These are phyloP conservation scores for Chlorella ohadii DNA, from an alignment of 139 green algal species.

Conservation along the genomic window DNA sequence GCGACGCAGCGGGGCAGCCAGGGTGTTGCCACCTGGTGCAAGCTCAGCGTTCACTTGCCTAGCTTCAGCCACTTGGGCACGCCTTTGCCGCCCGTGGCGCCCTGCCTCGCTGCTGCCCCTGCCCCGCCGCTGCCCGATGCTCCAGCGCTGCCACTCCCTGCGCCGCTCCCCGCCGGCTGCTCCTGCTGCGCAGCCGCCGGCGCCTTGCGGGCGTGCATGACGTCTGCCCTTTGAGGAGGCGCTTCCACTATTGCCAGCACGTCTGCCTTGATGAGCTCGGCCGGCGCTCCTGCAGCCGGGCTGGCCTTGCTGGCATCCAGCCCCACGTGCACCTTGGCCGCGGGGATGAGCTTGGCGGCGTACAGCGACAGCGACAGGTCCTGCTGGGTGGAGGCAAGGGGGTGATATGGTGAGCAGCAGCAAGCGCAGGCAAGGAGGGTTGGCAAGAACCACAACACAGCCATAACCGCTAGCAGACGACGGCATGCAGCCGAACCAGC, in stretches of 20 bases:
- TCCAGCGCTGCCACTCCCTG: neutral
- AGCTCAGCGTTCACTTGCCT: constrained; percentile 21
- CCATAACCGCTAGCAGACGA: no score
- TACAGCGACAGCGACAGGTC: constrained; percentile 29
- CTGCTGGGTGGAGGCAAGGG: neutral
- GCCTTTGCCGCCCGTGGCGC: neutral
- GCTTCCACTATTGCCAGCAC: constrained; percentile 23
- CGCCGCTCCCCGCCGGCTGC: neutral
- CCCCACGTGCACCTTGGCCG: constrained; percentile 47
- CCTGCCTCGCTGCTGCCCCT: neutral
- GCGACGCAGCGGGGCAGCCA: no score
- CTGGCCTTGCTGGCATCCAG: neutral
- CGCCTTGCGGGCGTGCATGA: neutral
- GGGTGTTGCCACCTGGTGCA: no score
- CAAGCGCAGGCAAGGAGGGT: no score
- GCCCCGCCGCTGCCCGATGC: neutral
- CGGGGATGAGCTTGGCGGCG: constrained; percentile 45
- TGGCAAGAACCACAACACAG: no score
- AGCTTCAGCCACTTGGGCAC: constrained; percentile 54
- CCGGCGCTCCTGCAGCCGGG: neutral
- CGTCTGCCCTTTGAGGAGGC: constrained; percentile 6
- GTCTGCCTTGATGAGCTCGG: constrained; percentile 23
- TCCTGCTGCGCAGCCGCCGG: neutral
- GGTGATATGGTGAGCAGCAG: no score
- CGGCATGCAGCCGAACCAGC: no score